Percentiles rank a stretch among this genome's conserved stretches.
phyloP scores from a whole-genome alignment of 257 asterid species.

The Jacaranda copaia region DNA sequence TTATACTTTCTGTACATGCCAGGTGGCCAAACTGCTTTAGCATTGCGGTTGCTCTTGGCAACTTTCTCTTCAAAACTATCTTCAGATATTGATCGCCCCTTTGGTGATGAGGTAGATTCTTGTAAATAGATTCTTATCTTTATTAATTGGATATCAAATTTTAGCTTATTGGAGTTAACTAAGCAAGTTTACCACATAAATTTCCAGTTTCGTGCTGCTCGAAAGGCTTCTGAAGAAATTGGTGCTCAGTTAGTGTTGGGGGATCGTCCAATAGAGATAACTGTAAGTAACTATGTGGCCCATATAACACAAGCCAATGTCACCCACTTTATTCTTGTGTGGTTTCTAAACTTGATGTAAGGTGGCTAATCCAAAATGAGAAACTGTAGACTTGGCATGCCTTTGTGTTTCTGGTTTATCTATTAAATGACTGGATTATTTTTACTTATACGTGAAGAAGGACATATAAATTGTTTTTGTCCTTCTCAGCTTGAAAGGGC shows the following conservation, averaged over 20 bases:
- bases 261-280: slow-evolving; percentile 92
- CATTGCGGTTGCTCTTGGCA: slow-evolving; percentile 81
- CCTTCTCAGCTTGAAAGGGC: slow-evolving; percentile 86
- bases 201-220: slow-evolving; percentile 89
- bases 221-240: slow-evolving; percentile 81
- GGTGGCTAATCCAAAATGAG: slow-evolving; percentile 2
- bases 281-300: slow-evolving; percentile 52
- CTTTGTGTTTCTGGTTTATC: slow-evolving; percentile 17
- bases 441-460: slow-evolving; percentile 10
- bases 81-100: slow-evolving; percentile 72
- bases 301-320: background rate
- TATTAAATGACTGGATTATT: slow-evolving; percentile 18
- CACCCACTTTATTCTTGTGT: background rate
- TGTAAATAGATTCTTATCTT: background rate
- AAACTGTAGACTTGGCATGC: background rate
- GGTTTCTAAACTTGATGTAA: too few species aligned
- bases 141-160: background rate
- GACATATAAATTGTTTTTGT: slow-evolving; percentile 16
- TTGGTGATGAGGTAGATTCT: slow-evolving; percentile 80
- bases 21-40: slow-evolving; percentile 95
- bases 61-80: slow-evolving; percentile 84
- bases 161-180: background rate
- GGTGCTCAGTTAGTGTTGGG: slow-evolving; percentile 95
- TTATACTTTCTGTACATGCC: slow-evolving; percentile 22
- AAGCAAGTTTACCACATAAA: slow-evolving; percentile 12